Evolutionary conservation across 108 stramenopile species (phyloP).

Genomic region (Skeletonema grethae): DNA sequence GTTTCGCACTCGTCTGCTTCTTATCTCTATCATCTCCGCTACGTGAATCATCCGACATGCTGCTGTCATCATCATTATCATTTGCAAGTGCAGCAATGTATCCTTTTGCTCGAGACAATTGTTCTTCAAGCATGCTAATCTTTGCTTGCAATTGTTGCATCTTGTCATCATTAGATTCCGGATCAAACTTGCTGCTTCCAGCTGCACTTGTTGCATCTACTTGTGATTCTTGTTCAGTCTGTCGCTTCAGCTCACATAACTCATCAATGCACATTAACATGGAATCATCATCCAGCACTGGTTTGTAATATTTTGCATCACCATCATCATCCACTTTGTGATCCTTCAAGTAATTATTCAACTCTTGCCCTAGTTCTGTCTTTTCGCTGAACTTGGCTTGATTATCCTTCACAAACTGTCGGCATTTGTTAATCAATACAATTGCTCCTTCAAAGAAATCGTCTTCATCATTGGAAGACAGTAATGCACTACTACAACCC

Average conservation of each 20-base stretch:
- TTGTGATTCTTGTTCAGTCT: constrained; percentile 16
- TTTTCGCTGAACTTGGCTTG: constrained; percentile 4
- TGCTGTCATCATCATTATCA: constrained; percentile 17
- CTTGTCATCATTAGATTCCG: neutral
- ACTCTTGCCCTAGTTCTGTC: constrained; percentile 25
- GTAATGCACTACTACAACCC: constrained; percentile 12
- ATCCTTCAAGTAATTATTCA: constrained; percentile 29
- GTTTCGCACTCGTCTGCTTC: neutral
- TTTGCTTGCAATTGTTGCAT: constrained; percentile 17
- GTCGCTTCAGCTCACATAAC: constrained; percentile 39
- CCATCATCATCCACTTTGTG: constrained; percentile 22
- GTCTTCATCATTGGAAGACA: constrained; percentile 17
- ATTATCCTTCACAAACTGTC: constrained; percentile 42
- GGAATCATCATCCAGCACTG: constrained; percentile 55
- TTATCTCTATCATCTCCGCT: neutral
- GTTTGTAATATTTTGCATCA: constrained; percentile 42
- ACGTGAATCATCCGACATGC: neutral
- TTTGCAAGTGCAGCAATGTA: constrained; percentile 46
- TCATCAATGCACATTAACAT: constrained; percentile 59
- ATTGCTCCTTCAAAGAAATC: constrained; percentile 53
- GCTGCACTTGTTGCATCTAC: neutral
- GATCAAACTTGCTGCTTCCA: neutral
- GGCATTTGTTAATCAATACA: constrained; percentile 47
- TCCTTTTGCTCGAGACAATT: constrained; percentile 40
- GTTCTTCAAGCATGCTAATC: constrained; percentile 38